Evolutionary conservation across 2,329 filamentous ascomycete species (phyloP), one percentile per base, ranked within the genome.

Genomic region (Colletotrichum sojae): DNA sequence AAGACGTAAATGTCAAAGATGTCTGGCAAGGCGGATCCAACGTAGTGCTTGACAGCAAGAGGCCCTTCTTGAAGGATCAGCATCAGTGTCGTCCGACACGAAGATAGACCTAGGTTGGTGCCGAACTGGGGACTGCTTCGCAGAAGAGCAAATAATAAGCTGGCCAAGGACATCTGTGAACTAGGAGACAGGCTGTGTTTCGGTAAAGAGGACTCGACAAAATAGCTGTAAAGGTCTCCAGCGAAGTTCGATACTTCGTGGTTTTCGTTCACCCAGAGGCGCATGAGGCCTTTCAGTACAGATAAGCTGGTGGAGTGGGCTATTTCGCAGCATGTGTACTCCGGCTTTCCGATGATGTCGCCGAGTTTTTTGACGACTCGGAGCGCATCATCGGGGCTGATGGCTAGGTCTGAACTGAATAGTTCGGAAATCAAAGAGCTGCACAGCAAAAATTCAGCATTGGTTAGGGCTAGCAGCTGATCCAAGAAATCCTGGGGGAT

Each of bases 1-100:
- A 98, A 85, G n/a, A 95, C 86, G 75, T 93, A 98, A 2, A 93
- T 86, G 13, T 90, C 88, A 78, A 99, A 99, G 27, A 99, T 85
- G 6, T 84, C 83, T 0, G 94, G 89, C 18, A 98, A 83, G 3
- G 87, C 86, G 63, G 89, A 84, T 0, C 92, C 91, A 61, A 97
- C 88, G 68, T 88, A 88, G 75, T 92, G 94, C 75, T 97, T 96
- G 54, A 96, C 91, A 12, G 84, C 79, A 74, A 95, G 88, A 61
- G 88, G 84, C 1, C 91, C 90, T 15, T 87, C 83, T 49, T 87
- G 83, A 8, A 98, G 83, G 22, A 98, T 88, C 12, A 85, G 86
- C 63, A 98, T 90, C 4, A 98, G 85, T 56, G 88, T 92, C 9
- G 92, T 94, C 71, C 93, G 84, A 57, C 84, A 85, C 8, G 86